Conservation (phyloP, 2,329 filamentous ascomycete genomes). For the Cercospora brassicicola region DNA sequence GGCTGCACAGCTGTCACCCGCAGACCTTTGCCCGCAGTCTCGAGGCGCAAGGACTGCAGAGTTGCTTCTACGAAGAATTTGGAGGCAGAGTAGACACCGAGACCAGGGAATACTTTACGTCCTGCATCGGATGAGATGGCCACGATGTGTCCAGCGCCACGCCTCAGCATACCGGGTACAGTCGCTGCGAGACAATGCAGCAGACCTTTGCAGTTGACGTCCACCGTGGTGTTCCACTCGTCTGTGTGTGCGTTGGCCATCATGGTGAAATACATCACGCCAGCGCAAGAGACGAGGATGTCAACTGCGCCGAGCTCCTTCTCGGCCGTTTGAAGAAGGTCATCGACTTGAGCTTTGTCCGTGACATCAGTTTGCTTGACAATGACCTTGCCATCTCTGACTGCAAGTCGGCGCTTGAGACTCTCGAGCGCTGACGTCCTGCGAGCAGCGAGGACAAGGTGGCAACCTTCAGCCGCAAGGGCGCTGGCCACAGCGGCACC, state of each 20-base stretch:
- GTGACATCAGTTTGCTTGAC: slow-evolving; percentile 73
- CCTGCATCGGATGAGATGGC: slow-evolving; percentile 81
- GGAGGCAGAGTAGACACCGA: slow-evolving; percentile 78
- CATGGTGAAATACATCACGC: slow-evolving; percentile 88
- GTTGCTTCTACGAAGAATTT: slow-evolving; percentile 86
- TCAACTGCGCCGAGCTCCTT: slow-evolving; percentile 70
- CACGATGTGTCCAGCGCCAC: slow-evolving; percentile 70
- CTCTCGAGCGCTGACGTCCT: slow-evolving; percentile 67
- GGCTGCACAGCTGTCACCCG: slow-evolving; percentile 75
- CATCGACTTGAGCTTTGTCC: slow-evolving; percentile 63
- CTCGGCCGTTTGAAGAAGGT: slow-evolving; percentile 60
- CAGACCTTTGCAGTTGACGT: slow-evolving; percentile 83
- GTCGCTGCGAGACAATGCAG: slow-evolving; percentile 69
- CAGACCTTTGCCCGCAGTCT: slow-evolving; percentile 72
- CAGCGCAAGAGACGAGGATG: slow-evolving; percentile 76
- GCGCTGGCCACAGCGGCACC: slow-evolving; percentile 71
- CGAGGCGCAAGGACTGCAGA: slow-evolving; percentile 70
- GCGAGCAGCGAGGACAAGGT: slow-evolving; percentile 71
- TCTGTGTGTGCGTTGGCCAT: slow-evolving; percentile 74
- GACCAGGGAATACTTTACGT: slow-evolving; percentile 76
- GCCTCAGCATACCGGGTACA: slow-evolving; percentile 69
- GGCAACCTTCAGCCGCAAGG: slow-evolving; percentile 68
- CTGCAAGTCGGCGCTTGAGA: slow-evolving; percentile 61
- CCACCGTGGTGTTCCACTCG: slow-evolving; percentile 79
- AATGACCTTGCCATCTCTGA: slow-evolving; percentile 64